Conservation (phyloP, 148 eudicot genomes). For the Polygonum maritimum region DNA sequence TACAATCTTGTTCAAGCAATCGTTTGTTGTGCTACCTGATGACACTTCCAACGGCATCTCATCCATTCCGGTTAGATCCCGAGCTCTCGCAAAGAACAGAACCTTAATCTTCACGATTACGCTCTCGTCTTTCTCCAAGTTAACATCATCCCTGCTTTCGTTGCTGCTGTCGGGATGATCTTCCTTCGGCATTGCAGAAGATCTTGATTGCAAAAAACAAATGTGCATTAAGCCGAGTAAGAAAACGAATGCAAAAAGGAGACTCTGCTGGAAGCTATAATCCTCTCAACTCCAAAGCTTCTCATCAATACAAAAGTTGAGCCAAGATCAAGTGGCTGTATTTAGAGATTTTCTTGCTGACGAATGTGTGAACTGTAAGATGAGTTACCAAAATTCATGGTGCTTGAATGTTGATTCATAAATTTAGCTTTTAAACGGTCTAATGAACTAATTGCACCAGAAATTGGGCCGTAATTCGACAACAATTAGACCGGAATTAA, state of each 20-base stretch:
- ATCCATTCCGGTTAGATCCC: conserved; percentile 68
- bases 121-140: conserved; percentile 15
- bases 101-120: conserved; percentile 47
- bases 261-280: no score
- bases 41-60: conserved; percentile 61
- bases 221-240: neutral
- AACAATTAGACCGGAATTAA: no score
- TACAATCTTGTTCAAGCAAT: conserved; percentile 57
- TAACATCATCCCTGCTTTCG: conserved; percentile 15
- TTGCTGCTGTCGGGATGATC: conserved; percentile 9
- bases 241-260: neutral
- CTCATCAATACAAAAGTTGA: no score
- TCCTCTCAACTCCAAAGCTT: no score
- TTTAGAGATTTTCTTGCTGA: no score
- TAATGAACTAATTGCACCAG: no score
- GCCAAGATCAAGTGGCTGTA: no score
- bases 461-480: no score
- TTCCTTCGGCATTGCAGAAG: neutral
- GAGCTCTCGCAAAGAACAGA: conserved; percentile 85
- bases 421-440: no score
- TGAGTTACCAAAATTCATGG: no score
- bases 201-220: neutral
- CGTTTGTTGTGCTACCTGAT: conserved; percentile 59
- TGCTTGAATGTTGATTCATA: no score
- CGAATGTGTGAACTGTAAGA: no score